Evolutionary conservation across 2,329 filamentous ascomycete species (phyloP), one percentile per base, ranked within the genome.

Genomic region (Hymenoscyphus linearis): DNA sequence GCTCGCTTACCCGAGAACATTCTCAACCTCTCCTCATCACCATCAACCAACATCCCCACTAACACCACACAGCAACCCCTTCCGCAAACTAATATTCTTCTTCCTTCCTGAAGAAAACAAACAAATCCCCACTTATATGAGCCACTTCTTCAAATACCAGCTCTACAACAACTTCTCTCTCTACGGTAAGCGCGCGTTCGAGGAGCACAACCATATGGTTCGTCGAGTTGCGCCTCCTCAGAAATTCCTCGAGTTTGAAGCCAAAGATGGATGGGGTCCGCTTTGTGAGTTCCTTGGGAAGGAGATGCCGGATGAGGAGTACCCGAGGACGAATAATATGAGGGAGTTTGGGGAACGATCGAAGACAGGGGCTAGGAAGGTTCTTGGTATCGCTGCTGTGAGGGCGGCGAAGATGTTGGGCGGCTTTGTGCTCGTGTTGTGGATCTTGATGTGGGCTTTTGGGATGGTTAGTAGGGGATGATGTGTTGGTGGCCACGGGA

Each of bases 221-320:
- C 31, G 54, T 16, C 4, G 22, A 16, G 1, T 14, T 26, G 54
- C 54, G 1, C n/a, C 35, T 14, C 6, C 31, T 14, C 34, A 26
- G 4, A 4, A 7, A 4, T 16, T 56, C 31, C 35, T 56, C 3
- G 58, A 60, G 25, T 60, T 56, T 22, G 22, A 55, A 26, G 36
- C 37, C 3, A 52, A 50, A 22, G 31, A 60, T 22, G 52, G 58
- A 2, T 60, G 52, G 52, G 37, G 2, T 10, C 27, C 47, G 9
- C 36, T 55, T 22, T 60, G 52, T 60, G 52, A 18, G 4, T 50
- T 60, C 47, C 44, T 56, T 2, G 59, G 47, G 16, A 58, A 40
- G 16, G 35, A 56, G 31, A 18, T 37, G 12, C 54, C 54, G 18
- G 52, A 34, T 13, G 9, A 1, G 7, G 27, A 54, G 26, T 54